Base-by-base conservation (phyloP, 495 filamentous ascomycete genomes). In the Endocarpon pusillum region DNA sequence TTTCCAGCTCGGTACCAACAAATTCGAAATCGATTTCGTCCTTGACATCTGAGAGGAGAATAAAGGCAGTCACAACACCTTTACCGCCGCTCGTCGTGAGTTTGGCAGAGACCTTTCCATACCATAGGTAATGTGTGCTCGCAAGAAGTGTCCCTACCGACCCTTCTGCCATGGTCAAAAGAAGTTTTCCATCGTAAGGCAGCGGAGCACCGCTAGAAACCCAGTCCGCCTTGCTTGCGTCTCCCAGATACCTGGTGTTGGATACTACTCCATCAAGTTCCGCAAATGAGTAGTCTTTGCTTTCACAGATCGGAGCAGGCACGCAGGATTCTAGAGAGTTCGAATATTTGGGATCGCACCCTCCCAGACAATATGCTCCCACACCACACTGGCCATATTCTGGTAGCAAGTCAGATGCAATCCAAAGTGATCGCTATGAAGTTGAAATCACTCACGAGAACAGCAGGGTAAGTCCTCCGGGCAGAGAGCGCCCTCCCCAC, bases 11-110 rank as follows among this genome's bases (percentile, higher is more conserved):
- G 30, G 68, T 66, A 36, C 89, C 89, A 35, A 97, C 71, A 49
- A 73, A 97, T 59, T 97, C 89, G 50, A 80, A 94, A 54, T 97
- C 89, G 48, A 97, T 92, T 54, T 97, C 89, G 48, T 97, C 89
- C 61, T 94, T 92, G 46, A 89, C 79, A 51, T 96, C 89, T 21
- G 75, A 78, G 45, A 94, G 67, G 42, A 96, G 61, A 52, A 97
- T 96, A 53, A 97, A 97, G 10, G 86, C 89, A 15, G 85, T 84
- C 3, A 97, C 83, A 21, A 96, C 89, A 61, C 89, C 89, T 19
- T 59, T 52, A 27, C 83, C 86, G 44, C 78, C 72, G 38, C 77
- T 79, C 4, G 82, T 86, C 69, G 85, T 93, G 54, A 97, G 61
- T 18, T 62, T 78, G 12, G 81, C 84, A 46, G 74, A 78, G 42